Conservation (phyloP, 208 protist genomes). For the Lotmaria passim region DNA sequence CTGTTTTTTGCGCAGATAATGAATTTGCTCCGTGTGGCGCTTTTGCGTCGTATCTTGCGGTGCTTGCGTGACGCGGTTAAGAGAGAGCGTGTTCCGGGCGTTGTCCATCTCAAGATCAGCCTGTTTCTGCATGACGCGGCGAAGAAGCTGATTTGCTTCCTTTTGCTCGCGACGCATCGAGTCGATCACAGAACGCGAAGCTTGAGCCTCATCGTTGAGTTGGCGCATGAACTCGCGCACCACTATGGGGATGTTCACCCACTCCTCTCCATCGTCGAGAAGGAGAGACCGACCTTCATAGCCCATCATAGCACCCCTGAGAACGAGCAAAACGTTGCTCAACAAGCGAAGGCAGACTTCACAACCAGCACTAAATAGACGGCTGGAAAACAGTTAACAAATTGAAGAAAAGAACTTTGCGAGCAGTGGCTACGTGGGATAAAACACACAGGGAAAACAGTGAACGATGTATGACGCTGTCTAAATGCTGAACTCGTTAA, state of each 20-base stretch:
- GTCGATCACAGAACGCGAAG: constrained; percentile 35
- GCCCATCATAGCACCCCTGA: constrained; percentile 31
- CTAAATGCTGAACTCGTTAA: no score
- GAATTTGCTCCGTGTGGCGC: constrained; percentile 32
- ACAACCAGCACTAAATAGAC: no score
- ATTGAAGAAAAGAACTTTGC: neutral
- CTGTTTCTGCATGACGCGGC: constrained; percentile 58
- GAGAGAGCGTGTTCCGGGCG: constrained; percentile 33
- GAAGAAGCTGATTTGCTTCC: constrained; percentile 48
- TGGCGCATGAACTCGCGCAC: constrained; percentile 55
- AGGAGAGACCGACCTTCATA: constrained; percentile 29
- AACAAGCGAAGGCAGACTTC: constrained; percentile 5
- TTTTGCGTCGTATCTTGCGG: constrained; percentile 4
- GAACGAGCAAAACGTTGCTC: neutral
- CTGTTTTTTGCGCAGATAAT: constrained; percentile 31
- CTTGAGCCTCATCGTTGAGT: constrained; percentile 57
- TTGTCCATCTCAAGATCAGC: constrained; percentile 64
- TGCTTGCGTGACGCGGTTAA: constrained; percentile 10
- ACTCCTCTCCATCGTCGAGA: constrained; percentile 71
- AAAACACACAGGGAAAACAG: no score
- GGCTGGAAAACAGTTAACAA: no score
- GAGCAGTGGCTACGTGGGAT: no score
- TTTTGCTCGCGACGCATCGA: constrained; percentile 50
- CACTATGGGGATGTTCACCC: constrained; percentile 79
- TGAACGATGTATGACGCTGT: no score